These are phyloP conservation scores for Jamesozyma hellenica DNA, from an alignment of 805 yeast genomes.

Conservation along the genomic window DNA sequence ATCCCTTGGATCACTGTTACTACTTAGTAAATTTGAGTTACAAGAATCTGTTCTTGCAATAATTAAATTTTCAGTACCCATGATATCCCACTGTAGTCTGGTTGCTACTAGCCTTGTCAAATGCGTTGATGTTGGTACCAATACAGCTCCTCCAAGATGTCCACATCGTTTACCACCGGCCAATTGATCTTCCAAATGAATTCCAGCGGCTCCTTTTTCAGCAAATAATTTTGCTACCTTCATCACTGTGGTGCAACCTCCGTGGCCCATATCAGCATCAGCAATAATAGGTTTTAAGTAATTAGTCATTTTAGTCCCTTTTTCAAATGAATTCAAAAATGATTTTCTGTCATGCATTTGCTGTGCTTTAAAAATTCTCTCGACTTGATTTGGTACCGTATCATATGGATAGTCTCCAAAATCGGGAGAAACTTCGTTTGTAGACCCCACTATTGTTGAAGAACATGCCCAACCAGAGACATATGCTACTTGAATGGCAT, in stretches of 20 bases:
- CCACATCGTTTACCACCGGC: constrained; percentile 63
- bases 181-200: constrained; percentile 53
- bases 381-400: constrained; percentile 60
- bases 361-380: constrained; percentile 49
- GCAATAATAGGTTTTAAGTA: constrained; percentile 55
- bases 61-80: constrained; percentile 47
- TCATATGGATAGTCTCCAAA: constrained; percentile 63
- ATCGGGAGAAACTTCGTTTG: constrained; percentile 56
- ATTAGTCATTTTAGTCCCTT: constrained; percentile 29
- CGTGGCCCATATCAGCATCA: constrained; percentile 61
- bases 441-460: constrained; percentile 41
- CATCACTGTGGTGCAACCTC: constrained; percentile 54
- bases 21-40: constrained; percentile 41
- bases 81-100: constrained; percentile 54
- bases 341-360: constrained; percentile 45
- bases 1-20: constrained; percentile 46
- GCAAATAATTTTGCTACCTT: constrained; percentile 55
- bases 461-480: constrained; percentile 58
- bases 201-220: constrained; percentile 59
- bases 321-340: constrained; percentile 28
- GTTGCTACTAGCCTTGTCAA: constrained; percentile 45
- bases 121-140: constrained; percentile 51
- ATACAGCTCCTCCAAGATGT: constrained; percentile 50
- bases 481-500: constrained; percentile 42
- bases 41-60: constrained; percentile 57